A percentile compares a stretch with the other conserved stretches of the same genome.
Evolutionary conservation across 2,329 filamentous ascomycete genomes (phyloP).

Genomic region (Sclerotinia trifoliorum): DNA sequence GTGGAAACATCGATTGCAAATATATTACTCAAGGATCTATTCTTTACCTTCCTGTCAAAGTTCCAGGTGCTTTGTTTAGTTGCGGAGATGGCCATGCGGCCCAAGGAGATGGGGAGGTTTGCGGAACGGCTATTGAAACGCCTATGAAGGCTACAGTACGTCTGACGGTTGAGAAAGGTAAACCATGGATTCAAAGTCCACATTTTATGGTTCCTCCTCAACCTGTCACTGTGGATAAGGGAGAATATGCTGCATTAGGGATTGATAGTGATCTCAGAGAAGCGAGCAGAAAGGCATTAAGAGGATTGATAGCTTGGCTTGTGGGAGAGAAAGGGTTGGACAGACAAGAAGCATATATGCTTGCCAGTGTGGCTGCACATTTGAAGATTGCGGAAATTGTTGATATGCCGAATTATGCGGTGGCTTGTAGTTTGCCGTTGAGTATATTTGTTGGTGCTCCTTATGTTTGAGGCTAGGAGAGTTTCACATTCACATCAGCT

Average conservation of each 20-base stretch:
- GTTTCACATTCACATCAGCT: background rate
- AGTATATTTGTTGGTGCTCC: conserved; percentile 44
- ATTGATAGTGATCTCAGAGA: conserved; percentile 49
- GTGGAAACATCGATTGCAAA: conserved; percentile 56
- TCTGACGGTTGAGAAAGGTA: conserved; percentile 50
- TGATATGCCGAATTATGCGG: conserved; percentile 54
- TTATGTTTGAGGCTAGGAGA: conserved; percentile 23
- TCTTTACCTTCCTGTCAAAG: conserved; percentile 51
- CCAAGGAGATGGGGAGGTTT: conserved; percentile 55
- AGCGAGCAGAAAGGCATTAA: conserved; percentile 49
- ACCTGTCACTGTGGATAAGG: conserved; percentile 41
- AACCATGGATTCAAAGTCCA: conserved; percentile 48
- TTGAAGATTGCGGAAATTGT: conserved; percentile 53
- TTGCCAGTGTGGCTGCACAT: conserved; percentile 50
- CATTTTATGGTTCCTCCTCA: conserved; percentile 41
- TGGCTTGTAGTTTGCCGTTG: conserved; percentile 50
- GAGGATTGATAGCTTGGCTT: conserved; percentile 51
- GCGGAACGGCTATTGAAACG: conserved; percentile 57
- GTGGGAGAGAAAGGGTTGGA: conserved; percentile 47
- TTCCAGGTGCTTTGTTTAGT: conserved; percentile 51
- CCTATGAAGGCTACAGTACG: conserved; percentile 49
- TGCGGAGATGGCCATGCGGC: conserved; percentile 55
- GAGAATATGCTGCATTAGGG: conserved; percentile 49
- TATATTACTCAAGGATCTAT: conserved; percentile 48
- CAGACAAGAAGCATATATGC: conserved; percentile 52